Evolutionary conservation across 441 rosid species (phyloP).

Genomic region (Adansonia grandidieri): DNA sequence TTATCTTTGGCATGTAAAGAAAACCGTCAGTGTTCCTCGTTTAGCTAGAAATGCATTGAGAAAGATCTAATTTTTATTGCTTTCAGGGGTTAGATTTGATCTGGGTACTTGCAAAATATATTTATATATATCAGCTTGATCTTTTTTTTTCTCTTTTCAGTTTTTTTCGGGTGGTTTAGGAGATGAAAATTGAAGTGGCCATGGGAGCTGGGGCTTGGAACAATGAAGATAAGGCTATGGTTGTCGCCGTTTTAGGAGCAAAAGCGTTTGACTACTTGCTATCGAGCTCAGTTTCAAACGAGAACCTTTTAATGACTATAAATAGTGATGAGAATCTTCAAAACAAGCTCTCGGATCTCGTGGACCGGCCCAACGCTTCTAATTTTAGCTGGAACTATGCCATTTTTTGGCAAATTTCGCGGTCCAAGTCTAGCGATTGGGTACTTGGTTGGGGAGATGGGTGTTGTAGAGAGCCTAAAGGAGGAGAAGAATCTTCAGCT

Average conservation of each 20-base stretch:
- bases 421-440: conserved; percentile 79
- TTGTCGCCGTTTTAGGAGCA: conserved; percentile 71
- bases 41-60: conserved; percentile 25
- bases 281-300: conserved; percentile 68
- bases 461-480: conserved; percentile 81
- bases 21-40: conserved; percentile 26
- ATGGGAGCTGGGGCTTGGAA: conserved; percentile 61
- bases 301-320: conserved; percentile 57
- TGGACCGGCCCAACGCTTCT: conserved; percentile 68
- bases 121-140: not conserved
- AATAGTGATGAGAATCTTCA: conserved; percentile 74
- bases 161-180: conserved; percentile 19
- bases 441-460: conserved; percentile 95
- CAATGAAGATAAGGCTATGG: conserved; percentile 69
- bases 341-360: conserved; percentile 89
- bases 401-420: conserved; percentile 85
- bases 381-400: conserved; percentile 96
- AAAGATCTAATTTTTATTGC: conserved; percentile 13
- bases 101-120: conserved; percentile 27
- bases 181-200: conserved; percentile 58
- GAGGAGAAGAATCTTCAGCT: conserved; percentile 66
- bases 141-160: conserved; percentile 10
- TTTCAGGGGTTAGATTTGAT: conserved; percentile 38
- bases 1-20: conserved; percentile 29
- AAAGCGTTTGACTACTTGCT: conserved; percentile 73